A percentile compares a stretch with the other conserved stretches of the same genome.
These are phyloP conservation scores for Ceratobasidium theobromae DNA, from an alignment of 1,284 basidiomycete genomes.

Conservation along the genomic window DNA sequence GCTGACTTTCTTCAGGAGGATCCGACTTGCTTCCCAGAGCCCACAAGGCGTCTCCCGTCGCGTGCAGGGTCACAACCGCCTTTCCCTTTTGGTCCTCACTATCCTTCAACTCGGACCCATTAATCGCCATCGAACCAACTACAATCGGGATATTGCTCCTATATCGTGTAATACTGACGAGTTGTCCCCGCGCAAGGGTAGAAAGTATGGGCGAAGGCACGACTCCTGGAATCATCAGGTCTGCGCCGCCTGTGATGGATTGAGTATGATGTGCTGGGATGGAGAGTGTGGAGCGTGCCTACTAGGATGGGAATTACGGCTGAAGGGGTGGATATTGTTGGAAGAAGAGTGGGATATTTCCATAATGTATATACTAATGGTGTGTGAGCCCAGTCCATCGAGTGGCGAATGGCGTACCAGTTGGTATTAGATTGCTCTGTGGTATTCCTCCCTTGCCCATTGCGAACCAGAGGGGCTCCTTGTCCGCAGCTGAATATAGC, in stretches of 20 bases:
- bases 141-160: slow-evolving; percentile 57
- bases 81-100: slow-evolving; percentile 61
- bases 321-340: slow-evolving; percentile 63
- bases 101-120: slow-evolving; percentile 50
- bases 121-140: slow-evolving; percentile 66
- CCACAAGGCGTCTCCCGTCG: slow-evolving; percentile 72
- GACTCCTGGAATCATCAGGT: slow-evolving; percentile 81
- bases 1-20: slow-evolving; percentile 50
- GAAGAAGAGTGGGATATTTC: slow-evolving; percentile 65
- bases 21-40: slow-evolving; percentile 62
- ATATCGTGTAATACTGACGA: slow-evolving; percentile 62
- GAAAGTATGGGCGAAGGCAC: slow-evolving; percentile 52
- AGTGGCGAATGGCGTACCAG: slow-evolving; percentile 46
- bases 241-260: slow-evolving; percentile 53
- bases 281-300: slow-evolving; percentile 40
- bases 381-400: background rate
- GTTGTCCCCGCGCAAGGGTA: slow-evolving; percentile 45
- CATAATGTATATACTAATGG: slow-evolving; percentile 66
- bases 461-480: slow-evolving; percentile 82
- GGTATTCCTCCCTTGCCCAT: slow-evolving; percentile 57
- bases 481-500: slow-evolving; percentile 64
- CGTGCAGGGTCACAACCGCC: slow-evolving; percentile 66
- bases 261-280: background rate
- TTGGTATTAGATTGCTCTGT: slow-evolving; percentile 67
- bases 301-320: slow-evolving; percentile 64